These are phyloP conservation scores for Penicillium hordei DNA, from an alignment of 2,329 filamentous ascomycete species.

Conservation along the genomic window DNA sequence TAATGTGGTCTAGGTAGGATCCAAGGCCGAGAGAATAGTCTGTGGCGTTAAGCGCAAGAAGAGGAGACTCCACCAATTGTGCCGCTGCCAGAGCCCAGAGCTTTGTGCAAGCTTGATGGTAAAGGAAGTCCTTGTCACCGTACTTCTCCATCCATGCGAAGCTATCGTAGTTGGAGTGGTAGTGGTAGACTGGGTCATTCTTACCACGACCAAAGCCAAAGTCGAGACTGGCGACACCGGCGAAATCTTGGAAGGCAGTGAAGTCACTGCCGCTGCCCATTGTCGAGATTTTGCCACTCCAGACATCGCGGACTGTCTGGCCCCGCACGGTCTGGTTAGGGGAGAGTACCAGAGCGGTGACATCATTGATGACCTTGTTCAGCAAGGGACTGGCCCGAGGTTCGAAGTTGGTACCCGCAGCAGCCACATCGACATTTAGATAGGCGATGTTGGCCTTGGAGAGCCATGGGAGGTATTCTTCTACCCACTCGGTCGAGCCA, in stretches of 20 bases:
- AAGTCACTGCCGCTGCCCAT: slow-evolving; percentile 75
- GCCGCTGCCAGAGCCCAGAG: slow-evolving; percentile 63
- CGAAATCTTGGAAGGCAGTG: slow-evolving; percentile 72
- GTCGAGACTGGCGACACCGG: slow-evolving; percentile 65
- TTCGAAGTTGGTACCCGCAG: slow-evolving; percentile 62
- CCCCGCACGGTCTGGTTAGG: slow-evolving; percentile 72
- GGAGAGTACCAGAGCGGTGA: slow-evolving; percentile 62
- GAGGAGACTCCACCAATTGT: slow-evolving; percentile 60
- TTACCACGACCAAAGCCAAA: slow-evolving; percentile 55
- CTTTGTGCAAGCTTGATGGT: slow-evolving; percentile 65
- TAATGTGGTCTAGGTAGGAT: slow-evolving; percentile 41
- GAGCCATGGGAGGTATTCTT: slow-evolving; percentile 84
- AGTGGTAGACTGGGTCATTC: slow-evolving; percentile 63
- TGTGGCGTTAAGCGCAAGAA: slow-evolving; percentile 64
- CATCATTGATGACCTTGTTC: slow-evolving; percentile 69
- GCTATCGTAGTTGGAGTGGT: slow-evolving; percentile 81
- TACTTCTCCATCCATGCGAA: slow-evolving; percentile 81
- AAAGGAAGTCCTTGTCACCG: slow-evolving; percentile 64
- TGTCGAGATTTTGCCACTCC: slow-evolving; percentile 61
- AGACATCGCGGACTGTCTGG: slow-evolving; percentile 68
- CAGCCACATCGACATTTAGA: slow-evolving; percentile 79
- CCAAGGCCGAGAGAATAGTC: slow-evolving; percentile 62
- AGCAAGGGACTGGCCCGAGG: slow-evolving; percentile 72
- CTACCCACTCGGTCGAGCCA: slow-evolving; percentile 90
- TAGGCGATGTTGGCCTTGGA: slow-evolving; percentile 72